Evolutionary conservation across 805 yeast genomes (phyloP).

Genomic region (Brettanomyces sp.): DNA sequence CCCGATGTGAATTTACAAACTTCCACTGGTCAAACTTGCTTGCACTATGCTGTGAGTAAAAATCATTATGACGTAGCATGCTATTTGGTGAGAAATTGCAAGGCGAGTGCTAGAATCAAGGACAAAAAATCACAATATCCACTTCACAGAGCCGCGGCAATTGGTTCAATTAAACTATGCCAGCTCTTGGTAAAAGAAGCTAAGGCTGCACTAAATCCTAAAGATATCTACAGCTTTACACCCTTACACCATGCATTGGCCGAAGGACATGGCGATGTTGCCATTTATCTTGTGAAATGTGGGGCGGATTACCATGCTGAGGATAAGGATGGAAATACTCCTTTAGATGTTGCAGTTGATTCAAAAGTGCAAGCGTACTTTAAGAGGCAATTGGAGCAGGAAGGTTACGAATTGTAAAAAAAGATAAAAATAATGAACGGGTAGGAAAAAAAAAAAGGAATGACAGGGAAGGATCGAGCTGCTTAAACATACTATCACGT

Average conservation of each 20-base stretch:
- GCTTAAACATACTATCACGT: no score
- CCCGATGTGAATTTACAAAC: constrained; percentile 60
- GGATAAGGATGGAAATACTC: constrained; percentile 45
- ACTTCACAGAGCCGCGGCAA: constrained; percentile 75
- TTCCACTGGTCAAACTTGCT: constrained; percentile 55
- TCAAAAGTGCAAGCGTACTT: constrained; percentile 38
- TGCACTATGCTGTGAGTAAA: constrained; percentile 73
- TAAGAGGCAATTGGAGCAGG: not conserved
- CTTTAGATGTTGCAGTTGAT: constrained; percentile 46
- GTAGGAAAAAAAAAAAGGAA: constrained; percentile 20
- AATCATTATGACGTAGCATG: constrained; percentile 45
- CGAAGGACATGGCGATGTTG: constrained; percentile 81
- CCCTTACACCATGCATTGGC: constrained; percentile 85
- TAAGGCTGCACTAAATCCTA: constrained; percentile 56
- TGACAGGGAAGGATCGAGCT: not conserved
- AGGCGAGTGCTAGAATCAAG: constrained; percentile 54
- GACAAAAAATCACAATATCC: constrained; percentile 62
- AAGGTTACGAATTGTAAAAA: not conserved
- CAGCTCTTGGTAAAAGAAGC: constrained; percentile 41
- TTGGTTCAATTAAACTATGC: constrained; percentile 55
- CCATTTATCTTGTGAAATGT: constrained; percentile 44
- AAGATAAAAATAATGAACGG: constrained; percentile 8
- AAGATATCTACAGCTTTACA: constrained; percentile 73
- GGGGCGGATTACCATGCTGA: constrained; percentile 55
- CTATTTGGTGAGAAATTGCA: constrained; percentile 40